phyloP scores from a whole-genome alignment of 2,329 filamentous ascomycete genomes.

The Zymoseptoria pseudotritici region DNA sequence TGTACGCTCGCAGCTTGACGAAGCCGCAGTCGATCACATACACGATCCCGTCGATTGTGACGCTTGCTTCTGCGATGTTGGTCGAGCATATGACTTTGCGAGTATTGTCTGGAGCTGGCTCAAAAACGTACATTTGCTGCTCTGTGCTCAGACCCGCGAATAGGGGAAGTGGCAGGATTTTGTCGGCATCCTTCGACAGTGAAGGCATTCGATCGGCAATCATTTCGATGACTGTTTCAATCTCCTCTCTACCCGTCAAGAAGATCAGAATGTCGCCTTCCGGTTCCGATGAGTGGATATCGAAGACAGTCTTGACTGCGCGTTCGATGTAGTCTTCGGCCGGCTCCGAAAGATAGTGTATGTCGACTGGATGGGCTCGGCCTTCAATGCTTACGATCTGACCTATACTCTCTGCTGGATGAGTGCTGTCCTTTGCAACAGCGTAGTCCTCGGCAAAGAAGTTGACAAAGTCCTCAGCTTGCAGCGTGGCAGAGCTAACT shows the following conservation, averaged over 20 bases:
- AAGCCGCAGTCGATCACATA: slow-evolving; percentile 88
- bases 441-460: slow-evolving; percentile 58
- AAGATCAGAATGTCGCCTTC: slow-evolving; percentile 88
- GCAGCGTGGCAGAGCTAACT: slow-evolving; percentile 86
- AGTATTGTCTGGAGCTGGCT: slow-evolving; percentile 69
- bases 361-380: slow-evolving; percentile 79
- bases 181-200: slow-evolving; percentile 52
- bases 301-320: slow-evolving; percentile 73
- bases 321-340: slow-evolving; percentile 81
- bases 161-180: slow-evolving; percentile 66
- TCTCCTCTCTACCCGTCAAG: slow-evolving; percentile 86
- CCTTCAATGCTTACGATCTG: slow-evolving; percentile 80
- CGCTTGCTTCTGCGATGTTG: slow-evolving; percentile 92
- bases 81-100: slow-evolving; percentile 90
- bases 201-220: slow-evolving; percentile 64
- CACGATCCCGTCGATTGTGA: slow-evolving; percentile 87
- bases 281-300: slow-evolving; percentile 74
- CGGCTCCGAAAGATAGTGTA: slow-evolving; percentile 70
- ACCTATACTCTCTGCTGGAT: slow-evolving; percentile 35
- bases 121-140: slow-evolving; percentile 92
- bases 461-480: slow-evolving; percentile 74
- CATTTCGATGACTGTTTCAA: slow-evolving; percentile 71
- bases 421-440: slow-evolving; percentile 20
- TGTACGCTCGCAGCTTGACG: slow-evolving; percentile 81
- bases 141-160: slow-evolving; percentile 86